These are phyloP conservation scores for Bryum argenteum DNA, from an alignment of 225 moss, liverwort and hornwort genomes.

Conservation along the genomic window DNA sequence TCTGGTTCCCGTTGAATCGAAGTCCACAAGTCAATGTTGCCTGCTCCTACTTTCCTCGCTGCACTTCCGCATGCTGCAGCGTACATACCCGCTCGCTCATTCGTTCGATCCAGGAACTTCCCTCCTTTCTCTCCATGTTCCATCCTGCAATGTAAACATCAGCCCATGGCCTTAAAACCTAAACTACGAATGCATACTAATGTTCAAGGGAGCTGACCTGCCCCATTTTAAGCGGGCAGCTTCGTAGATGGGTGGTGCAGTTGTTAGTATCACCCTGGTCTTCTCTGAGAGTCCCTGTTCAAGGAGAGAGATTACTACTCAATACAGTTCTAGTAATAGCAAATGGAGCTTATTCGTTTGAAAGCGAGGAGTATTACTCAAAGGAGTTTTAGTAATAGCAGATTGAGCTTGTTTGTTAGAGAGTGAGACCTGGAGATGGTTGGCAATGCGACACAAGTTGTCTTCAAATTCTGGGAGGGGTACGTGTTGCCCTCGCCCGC, in stretches of 20 bases:
- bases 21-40: constrained; percentile 81
- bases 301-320: neutral
- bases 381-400: neutral
- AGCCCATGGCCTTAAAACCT: neutral
- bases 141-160: constrained; percentile 43
- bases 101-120: constrained; percentile 70
- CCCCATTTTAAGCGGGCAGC: constrained; percentile 37
- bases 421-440: constrained; percentile 66
- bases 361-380: constrained; percentile 7
- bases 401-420: neutral
- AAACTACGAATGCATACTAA: too few species aligned
- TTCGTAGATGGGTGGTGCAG: constrained; percentile 81
- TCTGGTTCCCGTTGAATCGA: constrained; percentile 59
- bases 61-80: constrained; percentile 79
- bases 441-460: constrained; percentile 67
- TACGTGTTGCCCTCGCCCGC: constrained; percentile 76
- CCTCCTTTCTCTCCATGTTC: constrained; percentile 54
- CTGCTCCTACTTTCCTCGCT: constrained; percentile 65
- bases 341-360: neutral
- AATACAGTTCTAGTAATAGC: neutral
- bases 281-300: constrained; percentile 70
- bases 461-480: constrained; percentile 82
- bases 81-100: constrained; percentile 79
- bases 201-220: constrained; percentile 40
- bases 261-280: constrained; percentile 83